These are phyloP conservation scores for Sphaerostilbella broomeana DNA, from an alignment of 2,329 filamentous ascomycete species.

Conservation along the genomic window DNA sequence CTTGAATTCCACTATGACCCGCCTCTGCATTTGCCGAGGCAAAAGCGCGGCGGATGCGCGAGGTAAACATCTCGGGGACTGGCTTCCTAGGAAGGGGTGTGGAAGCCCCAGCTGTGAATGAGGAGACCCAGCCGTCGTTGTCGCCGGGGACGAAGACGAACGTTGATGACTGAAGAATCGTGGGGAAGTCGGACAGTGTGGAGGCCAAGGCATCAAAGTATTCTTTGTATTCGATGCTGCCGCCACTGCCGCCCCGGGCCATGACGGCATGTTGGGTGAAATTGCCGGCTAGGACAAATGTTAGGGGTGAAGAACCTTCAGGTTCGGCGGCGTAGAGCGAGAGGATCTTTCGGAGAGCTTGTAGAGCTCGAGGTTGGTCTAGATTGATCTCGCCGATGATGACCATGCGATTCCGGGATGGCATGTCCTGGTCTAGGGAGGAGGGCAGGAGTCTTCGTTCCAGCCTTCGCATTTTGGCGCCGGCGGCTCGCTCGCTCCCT, in stretches of 20 bases:
- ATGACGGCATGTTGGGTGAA: conserved; percentile 64
- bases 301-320: conserved; percentile 61
- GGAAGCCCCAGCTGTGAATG: conserved; percentile 71
- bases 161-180: conserved; percentile 68
- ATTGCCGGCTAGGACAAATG: conserved; percentile 80
- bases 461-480: conserved; percentile 73
- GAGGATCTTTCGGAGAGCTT: conserved; percentile 75
- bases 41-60: conserved; percentile 74
- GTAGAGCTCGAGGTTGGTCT: conserved; percentile 73
- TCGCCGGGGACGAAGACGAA: conserved; percentile 94
- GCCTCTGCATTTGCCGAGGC: conserved; percentile 67
- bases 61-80: conserved; percentile 87
- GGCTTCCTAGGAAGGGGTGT: conserved; percentile 61
- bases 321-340: conserved; percentile 62
- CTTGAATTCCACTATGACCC: conserved; percentile 37
- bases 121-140: conserved; percentile 93
- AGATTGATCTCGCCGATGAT: conserved; percentile 82
- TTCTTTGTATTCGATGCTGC: conserved; percentile 95
- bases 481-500: conserved; percentile 80
- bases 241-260: conserved; percentile 62
- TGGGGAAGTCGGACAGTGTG: conserved; percentile 74
- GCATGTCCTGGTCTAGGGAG: conserved; percentile 27
- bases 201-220: conserved; percentile 84
- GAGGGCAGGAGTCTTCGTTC: conserved; percentile 60
- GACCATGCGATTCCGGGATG: conserved; percentile 52